Evolutionary conservation across 2,329 filamentous ascomycete species (phyloP).

Genomic region (Hymenoscyphus occultus): DNA sequence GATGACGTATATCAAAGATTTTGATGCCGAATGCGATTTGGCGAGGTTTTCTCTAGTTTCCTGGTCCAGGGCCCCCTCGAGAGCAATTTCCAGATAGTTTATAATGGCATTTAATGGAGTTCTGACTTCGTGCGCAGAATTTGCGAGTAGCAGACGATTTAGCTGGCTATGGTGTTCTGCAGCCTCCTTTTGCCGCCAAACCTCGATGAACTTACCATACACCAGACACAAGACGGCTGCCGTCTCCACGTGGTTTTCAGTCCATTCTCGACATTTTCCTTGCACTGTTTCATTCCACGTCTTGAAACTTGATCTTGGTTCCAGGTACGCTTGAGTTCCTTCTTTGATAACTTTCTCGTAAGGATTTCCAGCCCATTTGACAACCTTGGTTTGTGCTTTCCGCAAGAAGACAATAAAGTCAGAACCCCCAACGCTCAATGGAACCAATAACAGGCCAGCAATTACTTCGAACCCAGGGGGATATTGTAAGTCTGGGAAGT

Average conservation of each 20-base stretch:
- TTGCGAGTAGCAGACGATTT: constrained; percentile 74
- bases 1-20: constrained; percentile 90
- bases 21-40: constrained; percentile 85
- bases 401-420: constrained; percentile 69
- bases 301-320: constrained; percentile 77
- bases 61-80: constrained; percentile 74
- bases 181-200: constrained; percentile 88
- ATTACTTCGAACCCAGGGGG: constrained; percentile 74
- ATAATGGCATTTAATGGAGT: constrained; percentile 92
- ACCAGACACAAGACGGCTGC: constrained; percentile 84
- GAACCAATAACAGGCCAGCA: constrained; percentile 78
- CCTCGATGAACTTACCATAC: constrained; percentile 82
- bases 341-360: constrained; percentile 75
- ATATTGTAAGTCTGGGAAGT: constrained; percentile 81
- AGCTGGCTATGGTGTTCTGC: constrained; percentile 79
- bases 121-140: constrained; percentile 87
- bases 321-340: constrained; percentile 70
- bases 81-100: constrained; percentile 87
- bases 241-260: constrained; percentile 83
- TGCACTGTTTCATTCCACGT: constrained; percentile 78
- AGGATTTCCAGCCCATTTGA: constrained; percentile 78
- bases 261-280: constrained; percentile 83
- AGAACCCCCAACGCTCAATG: constrained; percentile 67
- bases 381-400: constrained; percentile 70
- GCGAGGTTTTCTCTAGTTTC: constrained; percentile 83